A percentile compares a stretch with the other conserved stretches of the same genome.
Evolutionary conservation across 306 rosid species (phyloP).

Genomic region (Fragaria nilgerrensis): DNA sequence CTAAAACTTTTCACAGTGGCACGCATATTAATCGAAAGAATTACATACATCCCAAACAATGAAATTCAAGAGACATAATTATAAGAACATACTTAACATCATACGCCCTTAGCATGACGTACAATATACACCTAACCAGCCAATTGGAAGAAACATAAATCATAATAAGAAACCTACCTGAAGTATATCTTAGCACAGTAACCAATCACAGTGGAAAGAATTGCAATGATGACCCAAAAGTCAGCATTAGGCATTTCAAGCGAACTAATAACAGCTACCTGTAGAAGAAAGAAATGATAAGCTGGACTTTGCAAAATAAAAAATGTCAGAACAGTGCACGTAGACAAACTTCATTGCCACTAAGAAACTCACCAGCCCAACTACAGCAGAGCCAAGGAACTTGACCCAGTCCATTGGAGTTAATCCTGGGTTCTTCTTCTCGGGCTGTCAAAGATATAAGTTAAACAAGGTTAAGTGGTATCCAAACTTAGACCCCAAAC

Average conservation of each 20-base stretch:
- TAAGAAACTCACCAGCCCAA: slow-evolving; percentile 77
- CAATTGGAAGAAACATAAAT: neutral
- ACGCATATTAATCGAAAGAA: neutral
- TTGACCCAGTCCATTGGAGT: slow-evolving; percentile 99
- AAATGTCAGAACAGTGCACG: neutral
- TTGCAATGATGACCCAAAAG: slow-evolving; percentile 75
- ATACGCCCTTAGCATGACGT: neutral
- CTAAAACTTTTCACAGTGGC: neutral
- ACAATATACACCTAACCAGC: neutral
- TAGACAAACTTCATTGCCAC: slow-evolving; percentile 16
- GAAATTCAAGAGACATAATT: neutral
- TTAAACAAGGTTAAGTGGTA: slow-evolving; percentile 21
- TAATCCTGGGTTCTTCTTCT: slow-evolving; percentile 95
- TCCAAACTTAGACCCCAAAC: neutral
- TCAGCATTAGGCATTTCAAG: slow-evolving; percentile 90
- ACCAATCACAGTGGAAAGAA: slow-evolving; percentile 86
- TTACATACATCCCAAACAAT: neutral
- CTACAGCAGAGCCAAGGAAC: slow-evolving; percentile 84
- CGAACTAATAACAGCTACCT: slow-evolving; percentile 90
- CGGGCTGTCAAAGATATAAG: slow-evolving; percentile 66
- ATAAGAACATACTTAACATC: neutral
- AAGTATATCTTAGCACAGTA: slow-evolving; percentile 93
- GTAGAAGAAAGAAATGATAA: slow-evolving; percentile 26
- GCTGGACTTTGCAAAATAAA: slow-evolving; percentile 24
- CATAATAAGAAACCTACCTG: slow-evolving; percentile 57